Evolutionary conservation across 2,329 filamentous ascomycete species (phyloP), one percentile per base, ranked within the genome.

Genomic region (Mariannaea sp.): DNA sequence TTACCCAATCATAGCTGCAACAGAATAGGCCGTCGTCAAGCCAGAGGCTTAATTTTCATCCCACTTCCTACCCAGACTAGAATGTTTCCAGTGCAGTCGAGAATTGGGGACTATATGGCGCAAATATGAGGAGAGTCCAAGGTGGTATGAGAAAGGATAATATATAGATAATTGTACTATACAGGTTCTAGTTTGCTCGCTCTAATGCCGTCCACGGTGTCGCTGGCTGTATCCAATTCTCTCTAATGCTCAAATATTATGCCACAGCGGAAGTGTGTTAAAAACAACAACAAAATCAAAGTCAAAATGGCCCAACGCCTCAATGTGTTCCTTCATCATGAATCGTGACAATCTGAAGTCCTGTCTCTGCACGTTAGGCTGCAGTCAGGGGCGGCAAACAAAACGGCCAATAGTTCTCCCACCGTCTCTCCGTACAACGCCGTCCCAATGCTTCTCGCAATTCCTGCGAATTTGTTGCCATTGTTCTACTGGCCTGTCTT

Each of bases 401-500:
- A 50, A 48, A 55, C 35, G 29, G 39, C 40, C 49, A 36, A n/a
- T n/a, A 30, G 48, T 52, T 35, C 58, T 49, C 27, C 27, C 48
- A 30, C 50, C 44, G 24, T 55, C 35, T 52, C 45, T 40, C 51
- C 38, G 40, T 45, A 26, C 39, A 64, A 64, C 62, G 62, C 62
- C 62, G 13, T 56, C 48, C 49, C 46, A 54, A 29, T 48, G 33
- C 56, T 39, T 35, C 29, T 26, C 33, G 32, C 36, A 42, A 41
- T 10, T 7, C 26, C 26, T 29, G 26, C 12, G 12, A 7, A 29
- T 29, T 29, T 29, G 7, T 7, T 29, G 12, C 12, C 26, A 29
- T 29, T 29, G 7, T 13, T 20, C 17, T 38, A 10, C 22, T 20
- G 35, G 35, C 17, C 5, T 39, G 19, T 22, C 7, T 10, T 22